Base-by-base conservation (phyloP, 1,284 basidiomycete genomes). In the Naganishia albida region DNA sequence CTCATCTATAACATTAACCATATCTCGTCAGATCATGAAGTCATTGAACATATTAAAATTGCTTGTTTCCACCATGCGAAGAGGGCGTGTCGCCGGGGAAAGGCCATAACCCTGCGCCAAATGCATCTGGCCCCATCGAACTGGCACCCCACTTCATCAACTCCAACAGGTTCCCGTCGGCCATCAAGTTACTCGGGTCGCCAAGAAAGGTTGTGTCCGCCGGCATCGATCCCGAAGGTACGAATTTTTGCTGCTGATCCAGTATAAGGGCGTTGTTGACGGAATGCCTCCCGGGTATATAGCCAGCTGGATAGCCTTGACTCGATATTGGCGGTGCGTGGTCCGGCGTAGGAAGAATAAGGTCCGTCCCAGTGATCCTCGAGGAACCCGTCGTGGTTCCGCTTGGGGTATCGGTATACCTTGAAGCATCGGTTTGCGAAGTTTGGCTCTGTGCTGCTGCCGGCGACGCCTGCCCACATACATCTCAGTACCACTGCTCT, bases 41-140 rank as follows among this genome's bases (percentile, higher is more conserved):
- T 34, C 34, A 34, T 34, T 34, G 10, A 34, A 34, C 34, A 10
- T 10, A 34, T 10, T 34, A 34, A 34, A 34, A 34, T 10, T 34
- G 34, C 34, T 34, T 34, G 10, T 34, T 34, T 10, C 34, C 46
- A 23, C 44, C 43, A 48, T 59, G 56, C 30, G 56, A 59, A 59
- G 56, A 59, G 43, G 56, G 56, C 56, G 56, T 59, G 30, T 59
- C 56, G 2, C 56, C 56, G 28, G 43, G 56, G 23, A 59, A 59
- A 20, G 56, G 56, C 56, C 56, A 59, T 26, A 59, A 10, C 18
- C 56, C 56, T 44, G 44, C 10, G 3, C 56, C 56, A 48, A 59
- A 59, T n/a, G n/a, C 30, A 49, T 59, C 56, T 16, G 44, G 56
- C 23, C 56, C 56, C 12, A 59, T 42, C 28, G 43, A 48, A 4